Percentiles rank a stretch among this genome's conserved stretches.
Conservation (phyloP, 1,284 basidiomycete species). For the Chiua sp. region DNA sequence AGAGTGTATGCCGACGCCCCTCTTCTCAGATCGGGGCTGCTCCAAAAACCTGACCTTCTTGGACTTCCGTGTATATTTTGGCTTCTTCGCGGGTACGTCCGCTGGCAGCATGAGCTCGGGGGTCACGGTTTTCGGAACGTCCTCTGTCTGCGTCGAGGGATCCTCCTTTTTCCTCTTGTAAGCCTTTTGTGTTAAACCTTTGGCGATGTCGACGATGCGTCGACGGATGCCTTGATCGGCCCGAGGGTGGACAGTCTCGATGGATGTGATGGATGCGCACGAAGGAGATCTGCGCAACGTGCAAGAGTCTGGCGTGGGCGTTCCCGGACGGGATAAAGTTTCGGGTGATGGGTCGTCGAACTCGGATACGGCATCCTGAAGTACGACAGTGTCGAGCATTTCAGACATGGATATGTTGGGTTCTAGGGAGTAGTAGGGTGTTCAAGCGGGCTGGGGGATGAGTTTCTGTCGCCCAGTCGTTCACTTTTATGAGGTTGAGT, state of each 20-base stretch:
- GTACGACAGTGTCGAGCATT: constrained; percentile 2
- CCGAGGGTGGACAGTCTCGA: constrained; percentile 15
- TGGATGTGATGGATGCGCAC: constrained; percentile 20
- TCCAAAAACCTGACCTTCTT: too few relatives aligned
- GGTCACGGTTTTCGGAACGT: not conserved
- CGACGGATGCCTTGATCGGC: constrained; percentile 20
- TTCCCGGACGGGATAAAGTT: constrained; percentile 3
- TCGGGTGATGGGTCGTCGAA: not conserved
- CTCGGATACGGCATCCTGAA: not conserved
- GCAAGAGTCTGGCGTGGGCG: constrained; percentile 13
- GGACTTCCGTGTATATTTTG: not conserved
- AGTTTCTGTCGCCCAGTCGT: not conserved
- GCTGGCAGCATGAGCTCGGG: not conserved
- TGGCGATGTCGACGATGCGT: constrained; percentile 21
- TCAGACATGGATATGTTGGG: not conserved
- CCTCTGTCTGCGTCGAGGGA: not conserved
- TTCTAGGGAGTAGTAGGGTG: too few relatives aligned
- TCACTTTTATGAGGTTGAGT: not conserved
- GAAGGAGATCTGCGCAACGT: constrained; percentile 26
- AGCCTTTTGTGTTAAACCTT: constrained; percentile 8
- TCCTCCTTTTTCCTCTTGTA: constrained; percentile 8
- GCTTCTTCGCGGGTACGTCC: not conserved
- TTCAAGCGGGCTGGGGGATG: not conserved
- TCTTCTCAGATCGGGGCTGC: constrained; percentile 4
- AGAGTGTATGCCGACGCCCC: not conserved